These are phyloP conservation scores for Pythium myriotylum DNA, from an alignment of 352 stramenopile species.

Conservation along the genomic window DNA sequence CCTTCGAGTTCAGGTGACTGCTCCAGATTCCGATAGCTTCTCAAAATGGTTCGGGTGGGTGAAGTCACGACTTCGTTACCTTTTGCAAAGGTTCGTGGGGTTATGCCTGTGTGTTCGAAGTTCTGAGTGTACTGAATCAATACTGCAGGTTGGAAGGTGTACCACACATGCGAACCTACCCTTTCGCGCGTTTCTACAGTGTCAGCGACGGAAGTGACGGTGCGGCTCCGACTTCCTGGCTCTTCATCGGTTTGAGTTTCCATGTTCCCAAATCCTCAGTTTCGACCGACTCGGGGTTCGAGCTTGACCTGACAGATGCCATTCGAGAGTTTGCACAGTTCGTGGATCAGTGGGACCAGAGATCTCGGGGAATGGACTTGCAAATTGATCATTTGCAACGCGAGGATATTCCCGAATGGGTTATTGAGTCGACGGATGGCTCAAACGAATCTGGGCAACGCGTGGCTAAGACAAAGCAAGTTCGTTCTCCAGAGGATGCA, in stretches of 20 bases:
- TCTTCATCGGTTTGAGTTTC: constrained; percentile 80
- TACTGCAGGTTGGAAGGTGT: constrained; percentile 57
- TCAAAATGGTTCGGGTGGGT: constrained; percentile 87
- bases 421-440: constrained; percentile 40
- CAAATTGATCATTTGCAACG: constrained; percentile 72
- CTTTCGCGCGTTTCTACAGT: constrained; percentile 85
- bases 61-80: constrained; percentile 79
- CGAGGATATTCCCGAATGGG: constrained; percentile 61
- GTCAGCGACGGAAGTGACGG: constrained; percentile 32
- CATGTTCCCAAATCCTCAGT: constrained; percentile 36
- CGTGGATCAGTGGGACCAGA: constrained; percentile 77
- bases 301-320: constrained; percentile 69
- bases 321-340: constrained; percentile 80
- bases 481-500: constrained; percentile 1
- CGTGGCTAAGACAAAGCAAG: constrained; percentile 12
- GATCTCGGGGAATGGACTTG: constrained; percentile 81
- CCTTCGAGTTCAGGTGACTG: constrained; percentile 76
- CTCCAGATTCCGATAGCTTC: constrained; percentile 53
- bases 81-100: constrained; percentile 67
- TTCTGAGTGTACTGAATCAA: neutral
- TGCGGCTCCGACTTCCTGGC: constrained; percentile 57
- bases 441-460: constrained; percentile 11
- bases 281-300: constrained; percentile 14
- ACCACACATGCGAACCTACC: constrained; percentile 59
- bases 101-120: neutral